Conservation (phyloP, 352 stramenopile genomes). For the Phytophthora crassamura region DNA sequence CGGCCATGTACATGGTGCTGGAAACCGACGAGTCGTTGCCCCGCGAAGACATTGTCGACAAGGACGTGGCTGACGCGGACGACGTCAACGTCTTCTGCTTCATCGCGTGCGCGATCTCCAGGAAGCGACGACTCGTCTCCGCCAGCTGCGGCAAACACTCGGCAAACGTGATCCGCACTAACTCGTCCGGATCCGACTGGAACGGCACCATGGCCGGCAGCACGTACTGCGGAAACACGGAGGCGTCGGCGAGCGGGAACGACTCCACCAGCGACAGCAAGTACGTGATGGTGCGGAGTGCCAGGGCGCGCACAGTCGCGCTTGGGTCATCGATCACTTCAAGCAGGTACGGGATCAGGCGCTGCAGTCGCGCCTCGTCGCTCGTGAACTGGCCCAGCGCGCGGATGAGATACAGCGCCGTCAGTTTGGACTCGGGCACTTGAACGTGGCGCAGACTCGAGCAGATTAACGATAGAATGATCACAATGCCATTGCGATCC, state of each 20-base stretch:
- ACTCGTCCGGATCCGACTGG: conserved; percentile 90
- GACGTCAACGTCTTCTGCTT: conserved; percentile 73
- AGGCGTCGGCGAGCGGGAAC: conserved; percentile 95
- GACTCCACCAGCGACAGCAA: conserved; percentile 91
- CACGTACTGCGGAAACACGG: conserved; percentile 98
- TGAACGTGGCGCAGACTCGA: conserved; percentile 86
- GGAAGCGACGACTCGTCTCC: conserved; percentile 93
- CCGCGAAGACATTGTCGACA: conserved; percentile 47
- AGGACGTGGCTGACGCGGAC: conserved; percentile 42
- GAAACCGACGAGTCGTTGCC: conserved; percentile 38
- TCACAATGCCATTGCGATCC: conserved; percentile 86
- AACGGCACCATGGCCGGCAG: conserved; percentile 92
- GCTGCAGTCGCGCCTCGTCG: conserved; percentile 95
- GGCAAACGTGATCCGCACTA: conserved; percentile 96
- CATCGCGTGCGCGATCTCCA: conserved; percentile 93
- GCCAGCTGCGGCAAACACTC: conserved; percentile 93
- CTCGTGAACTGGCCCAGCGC: conserved; percentile 88
- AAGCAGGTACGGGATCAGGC: conserved; percentile 94
- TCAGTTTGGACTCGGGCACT: conserved; percentile 88
- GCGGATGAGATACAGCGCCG: conserved; percentile 93
- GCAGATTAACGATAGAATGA: conserved; percentile 86
- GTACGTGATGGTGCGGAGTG: conserved; percentile 91
- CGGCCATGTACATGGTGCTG: conserved; percentile 62
- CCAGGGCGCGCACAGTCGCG: conserved; percentile 89
- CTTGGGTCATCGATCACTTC: conserved; percentile 94